Percentiles rank a stretch among this genome's conserved stretches.
These are phyloP conservation scores for Mucor mucedo DNA, from an alignment of 371 early-diverging fungal genomes.

Conservation along the genomic window DNA sequence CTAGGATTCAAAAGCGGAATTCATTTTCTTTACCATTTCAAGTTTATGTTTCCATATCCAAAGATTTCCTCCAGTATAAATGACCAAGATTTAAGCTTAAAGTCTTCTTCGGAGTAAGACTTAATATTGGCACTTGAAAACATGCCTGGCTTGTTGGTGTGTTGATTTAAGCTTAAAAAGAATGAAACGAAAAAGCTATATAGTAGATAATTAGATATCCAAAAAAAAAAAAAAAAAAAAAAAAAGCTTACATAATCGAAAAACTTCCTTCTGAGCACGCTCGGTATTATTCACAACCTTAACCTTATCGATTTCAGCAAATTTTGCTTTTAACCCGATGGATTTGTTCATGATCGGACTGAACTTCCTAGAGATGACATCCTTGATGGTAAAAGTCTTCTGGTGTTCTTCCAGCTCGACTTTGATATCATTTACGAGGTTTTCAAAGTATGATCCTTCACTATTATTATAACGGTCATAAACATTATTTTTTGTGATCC, in stretches of 20 bases:
- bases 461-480: constrained; percentile 9
- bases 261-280: constrained; percentile 21
- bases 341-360: constrained; percentile 9
- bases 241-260: constrained; percentile 19
- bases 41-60: constrained; percentile 11
- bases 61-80: constrained; percentile 18
- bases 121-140: constrained; percentile 18
- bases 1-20: constrained; percentile 1
- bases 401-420: constrained; percentile 3
- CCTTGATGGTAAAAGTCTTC: constrained; percentile 4
- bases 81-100: constrained; percentile 18
- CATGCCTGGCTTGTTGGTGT: neutral
- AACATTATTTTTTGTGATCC: constrained; percentile 11
- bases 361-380: constrained; percentile 2
- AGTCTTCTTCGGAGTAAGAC: constrained; percentile 21
- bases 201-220: neutral
- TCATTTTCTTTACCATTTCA: constrained; percentile 14
- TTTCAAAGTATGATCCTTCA: neutral
- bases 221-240: constrained; percentile 1
- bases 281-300: constrained; percentile 3
- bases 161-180: constrained; percentile 18
- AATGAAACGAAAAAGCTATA: constrained; percentile 6
- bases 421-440: neutral
- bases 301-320: constrained; percentile 11
- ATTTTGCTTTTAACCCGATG: constrained; percentile 3